Base-by-base conservation (phyloP, 495 filamentous ascomycete species). In the Lepidopterella palustris region DNA sequence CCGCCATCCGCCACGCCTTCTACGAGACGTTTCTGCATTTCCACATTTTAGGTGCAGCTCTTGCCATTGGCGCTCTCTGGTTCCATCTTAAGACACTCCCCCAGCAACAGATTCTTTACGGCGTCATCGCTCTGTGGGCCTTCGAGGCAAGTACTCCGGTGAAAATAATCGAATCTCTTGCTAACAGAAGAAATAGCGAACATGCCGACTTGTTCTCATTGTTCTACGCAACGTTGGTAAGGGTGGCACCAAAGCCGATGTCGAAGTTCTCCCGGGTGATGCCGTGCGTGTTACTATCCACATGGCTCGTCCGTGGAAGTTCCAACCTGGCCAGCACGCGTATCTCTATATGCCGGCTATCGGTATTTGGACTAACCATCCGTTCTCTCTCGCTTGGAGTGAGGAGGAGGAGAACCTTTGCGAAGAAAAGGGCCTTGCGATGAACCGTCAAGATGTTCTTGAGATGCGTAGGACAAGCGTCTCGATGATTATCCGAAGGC, bases 361-460 rank as follows among this genome's bases (percentile, higher is more conserved):
- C 60, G 87, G 82, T 42, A 79, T 81, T 61, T 95, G 88, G 87
- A 90, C 89, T 61, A 89, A 83, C 42, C 93, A 98, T 70, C 93
- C 93, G 3, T 97, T 98, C 75, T 93, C 91, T 26, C 80, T 97
- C 52, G 91, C 87, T 57, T 97, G 92, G 92, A 83, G 83, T 67
- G 73, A 76, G n/a, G 70, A 74, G n/a, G 64, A 66, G 29, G 68
- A 73, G 13, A 56, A 67, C 51, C 53, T 60, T 32, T 59, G 70
- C 39, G 57, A 59, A 40, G 71, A 73, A 63, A 71, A 77, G 57
- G 70, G 66, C 45, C 72, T 73, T 3, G 65, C 71, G 0, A 66
- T 71, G 60, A 60, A 59, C 45, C 62, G 63, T 24, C 68, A 71
- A 51, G 72, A 75, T 57, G 61, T 74, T 31, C 68, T 74, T 53